phyloP scores from a whole-genome alignment of 768 basidiomycete species.

The Artomyces pyxidatus region DNA sequence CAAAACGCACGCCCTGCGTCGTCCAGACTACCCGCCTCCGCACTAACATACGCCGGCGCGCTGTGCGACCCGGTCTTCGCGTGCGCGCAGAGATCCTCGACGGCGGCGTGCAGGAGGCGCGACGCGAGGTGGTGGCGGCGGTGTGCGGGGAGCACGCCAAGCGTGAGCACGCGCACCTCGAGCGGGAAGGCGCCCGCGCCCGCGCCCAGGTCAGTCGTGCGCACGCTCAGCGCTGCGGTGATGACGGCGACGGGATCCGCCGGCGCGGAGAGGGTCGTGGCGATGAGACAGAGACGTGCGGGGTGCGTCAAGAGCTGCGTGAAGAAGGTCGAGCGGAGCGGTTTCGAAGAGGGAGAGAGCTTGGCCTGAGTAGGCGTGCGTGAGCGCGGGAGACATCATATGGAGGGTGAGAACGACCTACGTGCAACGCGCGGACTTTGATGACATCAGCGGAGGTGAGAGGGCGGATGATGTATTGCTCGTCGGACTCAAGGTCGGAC shows the following conservation, averaged over 20 bases:
- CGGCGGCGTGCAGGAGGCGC: slow-evolving; percentile 29
- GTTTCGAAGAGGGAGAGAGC: slow-evolving; percentile 3
- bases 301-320: slow-evolving; percentile 12
- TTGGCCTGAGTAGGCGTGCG: neutral
- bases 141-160: slow-evolving; percentile 40
- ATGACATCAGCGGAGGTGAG: slow-evolving; percentile 13
- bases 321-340: slow-evolving; percentile 10
- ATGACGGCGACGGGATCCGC: slow-evolving; percentile 13
- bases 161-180: slow-evolving; percentile 42
- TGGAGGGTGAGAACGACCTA: neutral
- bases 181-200: slow-evolving; percentile 39
- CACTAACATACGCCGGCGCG: too few relatives aligned
- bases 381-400: neutral
- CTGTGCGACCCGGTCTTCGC: too few relatives aligned
- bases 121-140: slow-evolving; percentile 37
- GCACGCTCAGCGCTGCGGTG: slow-evolving; percentile 19
- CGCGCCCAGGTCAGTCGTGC: slow-evolving; percentile 14
- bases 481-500: slow-evolving; percentile 1
- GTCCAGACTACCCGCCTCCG: too few relatives aligned
- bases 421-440: slow-evolving; percentile 9
- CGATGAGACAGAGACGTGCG: slow-evolving; percentile 11
- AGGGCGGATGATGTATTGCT: slow-evolving; percentile 9
- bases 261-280: slow-evolving; percentile 3
- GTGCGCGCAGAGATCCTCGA: slow-evolving; percentile 19
- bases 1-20: too few relatives aligned